These are phyloP conservation scores for Fusarium paranaense DNA, from an alignment of 2,329 filamentous ascomycete species.

Conservation along the genomic window DNA sequence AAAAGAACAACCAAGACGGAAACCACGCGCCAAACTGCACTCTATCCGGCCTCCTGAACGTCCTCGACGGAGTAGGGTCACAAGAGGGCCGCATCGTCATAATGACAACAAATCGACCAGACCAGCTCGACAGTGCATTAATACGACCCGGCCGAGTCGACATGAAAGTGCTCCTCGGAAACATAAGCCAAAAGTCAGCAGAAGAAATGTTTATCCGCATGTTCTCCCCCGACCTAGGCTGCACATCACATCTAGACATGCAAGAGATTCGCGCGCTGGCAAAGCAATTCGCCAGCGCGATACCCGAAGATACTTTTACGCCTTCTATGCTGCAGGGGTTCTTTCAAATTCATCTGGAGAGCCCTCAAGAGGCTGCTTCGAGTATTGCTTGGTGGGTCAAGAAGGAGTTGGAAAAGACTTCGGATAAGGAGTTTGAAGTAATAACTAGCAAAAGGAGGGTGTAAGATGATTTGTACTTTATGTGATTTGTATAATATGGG, in stretches of 20 bases:
- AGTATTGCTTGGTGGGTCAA: constrained; percentile 53
- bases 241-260: constrained; percentile 37
- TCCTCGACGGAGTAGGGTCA: constrained; percentile 76
- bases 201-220: constrained; percentile 61
- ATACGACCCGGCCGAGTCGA: constrained; percentile 76
- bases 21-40: constrained; percentile 53
- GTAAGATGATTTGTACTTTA: constrained; percentile 13
- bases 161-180: constrained; percentile 68
- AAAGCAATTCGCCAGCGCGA: constrained; percentile 63
- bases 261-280: constrained; percentile 59
- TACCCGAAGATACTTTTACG: constrained; percentile 60
- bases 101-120: constrained; percentile 78
- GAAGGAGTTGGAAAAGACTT: constrained; percentile 46
- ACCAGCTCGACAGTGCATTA: constrained; percentile 73
- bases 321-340: constrained; percentile 64
- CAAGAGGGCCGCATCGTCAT: constrained; percentile 78
- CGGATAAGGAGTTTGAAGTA: constrained; percentile 49
- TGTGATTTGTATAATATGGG: constrained; percentile 3
- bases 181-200: constrained; percentile 57
- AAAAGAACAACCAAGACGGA: constrained; percentile 31
- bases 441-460: constrained; percentile 22
- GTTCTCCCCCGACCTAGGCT: constrained; percentile 53
- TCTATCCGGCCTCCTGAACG: constrained; percentile 75
- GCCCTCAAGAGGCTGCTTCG: constrained; percentile 50
- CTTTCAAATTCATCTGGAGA: constrained; percentile 57